These are phyloP conservation scores for Pythium chondricola DNA, from an alignment of 352 stramenopile genomes.

Conservation along the genomic window DNA sequence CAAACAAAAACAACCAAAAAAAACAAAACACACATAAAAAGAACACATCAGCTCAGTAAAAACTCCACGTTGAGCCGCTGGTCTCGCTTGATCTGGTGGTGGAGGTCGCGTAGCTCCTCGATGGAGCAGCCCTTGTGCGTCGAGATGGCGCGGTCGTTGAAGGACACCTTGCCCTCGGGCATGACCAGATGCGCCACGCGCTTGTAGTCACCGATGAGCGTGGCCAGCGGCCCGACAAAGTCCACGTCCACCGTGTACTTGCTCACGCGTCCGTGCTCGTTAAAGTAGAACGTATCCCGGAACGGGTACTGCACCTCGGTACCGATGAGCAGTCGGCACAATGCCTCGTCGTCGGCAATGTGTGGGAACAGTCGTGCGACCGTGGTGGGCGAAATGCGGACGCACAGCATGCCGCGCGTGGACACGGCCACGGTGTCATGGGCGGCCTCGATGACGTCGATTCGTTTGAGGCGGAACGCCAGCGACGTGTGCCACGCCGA, in stretches of 20 bases:
- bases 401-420: slow-evolving; percentile 30
- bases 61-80: slow-evolving; percentile 11
- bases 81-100: slow-evolving; percentile 1
- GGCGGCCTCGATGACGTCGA: slow-evolving; percentile 35
- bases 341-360: slow-evolving; percentile 29
- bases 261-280: slow-evolving; percentile 5
- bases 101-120: neutral
- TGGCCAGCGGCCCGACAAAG: slow-evolving; percentile 9
- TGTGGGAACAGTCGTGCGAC: slow-evolving; percentile 60
- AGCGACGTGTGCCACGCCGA: slow-evolving; percentile 16
- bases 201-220: slow-evolving; percentile 8
- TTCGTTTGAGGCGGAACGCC: slow-evolving; percentile 25
- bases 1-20: slow-evolving; percentile 1
- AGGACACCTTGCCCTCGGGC: slow-evolving; percentile 5
- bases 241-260: slow-evolving; percentile 18
- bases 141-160: slow-evolving; percentile 14
- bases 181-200: slow-evolving; percentile 5
- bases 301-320: slow-evolving; percentile 17
- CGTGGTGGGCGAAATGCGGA: slow-evolving; percentile 41
- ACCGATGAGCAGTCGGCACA: slow-evolving; percentile 11
- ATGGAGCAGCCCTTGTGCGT: slow-evolving; percentile 7
- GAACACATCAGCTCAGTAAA: slow-evolving; percentile 5
- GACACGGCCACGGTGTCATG: slow-evolving; percentile 42
- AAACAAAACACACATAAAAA: slow-evolving; percentile 1
- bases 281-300: slow-evolving; percentile 19